These are phyloP conservation scores for Candida sp. DNA, from an alignment of 1,139 yeast species.

Conservation along the genomic window DNA sequence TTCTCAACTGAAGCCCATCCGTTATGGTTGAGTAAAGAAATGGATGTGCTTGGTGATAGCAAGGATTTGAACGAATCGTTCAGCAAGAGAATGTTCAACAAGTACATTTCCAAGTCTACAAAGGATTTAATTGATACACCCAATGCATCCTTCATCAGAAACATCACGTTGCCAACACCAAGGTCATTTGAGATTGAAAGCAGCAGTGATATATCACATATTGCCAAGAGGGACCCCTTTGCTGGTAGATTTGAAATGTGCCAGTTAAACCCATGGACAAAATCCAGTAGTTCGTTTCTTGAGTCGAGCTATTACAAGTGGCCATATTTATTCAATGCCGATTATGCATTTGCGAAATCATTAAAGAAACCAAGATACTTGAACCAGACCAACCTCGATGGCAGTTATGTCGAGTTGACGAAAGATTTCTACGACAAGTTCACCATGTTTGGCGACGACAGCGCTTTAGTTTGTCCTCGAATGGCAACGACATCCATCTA, in stretches of 20 bases:
- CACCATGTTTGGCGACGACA: conserved; percentile 24
- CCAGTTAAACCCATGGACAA: conserved; percentile 34
- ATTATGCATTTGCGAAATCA: conserved; percentile 33
- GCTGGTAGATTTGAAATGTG: conserved; percentile 28
- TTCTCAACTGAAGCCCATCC: conserved; percentile 98
- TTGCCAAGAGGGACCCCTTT: conserved; percentile 25
- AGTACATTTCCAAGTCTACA: neutral
- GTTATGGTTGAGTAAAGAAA: conserved; percentile 58
- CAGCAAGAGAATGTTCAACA: neutral
- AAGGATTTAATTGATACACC: conserved; percentile 6
- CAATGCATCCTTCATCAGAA: conserved; percentile 18
- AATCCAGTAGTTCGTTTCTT: conserved; percentile 20
- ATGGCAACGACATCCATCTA: conserved; percentile 28
- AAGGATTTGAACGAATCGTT: neutral
- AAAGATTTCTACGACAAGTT: conserved; percentile 30
- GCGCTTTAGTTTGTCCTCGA: conserved; percentile 27
- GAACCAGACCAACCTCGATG: conserved; percentile 21
- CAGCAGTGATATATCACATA: conserved; percentile 14
- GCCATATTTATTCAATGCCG: conserved; percentile 45
- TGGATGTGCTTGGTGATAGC: conserved; percentile 8
- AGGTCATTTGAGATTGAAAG: conserved; percentile 13
- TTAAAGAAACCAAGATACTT: conserved; percentile 42
- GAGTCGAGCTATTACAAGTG: conserved; percentile 38
- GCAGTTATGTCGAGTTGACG: conserved; percentile 36
- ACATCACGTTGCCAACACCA: conserved; percentile 20